phyloP scores from a whole-genome alignment of 2,329 filamentous ascomycete genomes.

The Penicillium sp. region DNA sequence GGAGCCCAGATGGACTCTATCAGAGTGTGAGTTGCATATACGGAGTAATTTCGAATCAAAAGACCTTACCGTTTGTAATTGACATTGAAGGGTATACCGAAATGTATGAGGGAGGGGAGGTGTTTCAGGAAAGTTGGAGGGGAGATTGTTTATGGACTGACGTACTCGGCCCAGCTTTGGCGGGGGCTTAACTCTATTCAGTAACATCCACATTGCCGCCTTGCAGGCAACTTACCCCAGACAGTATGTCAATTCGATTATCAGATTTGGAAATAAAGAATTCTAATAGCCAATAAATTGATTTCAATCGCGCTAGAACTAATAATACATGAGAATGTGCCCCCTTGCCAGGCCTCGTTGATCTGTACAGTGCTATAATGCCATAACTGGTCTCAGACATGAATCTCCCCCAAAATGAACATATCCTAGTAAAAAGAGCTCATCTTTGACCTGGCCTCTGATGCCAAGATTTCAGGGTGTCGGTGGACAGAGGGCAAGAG shows the following conservation, averaged over 20 bases:
- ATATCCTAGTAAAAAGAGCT: slow-evolving; percentile 18
- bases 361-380: slow-evolving; percentile 18
- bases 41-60: background rate
- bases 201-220: background rate
- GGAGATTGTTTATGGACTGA: slow-evolving; percentile 23
- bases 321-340: slow-evolving; percentile 23
- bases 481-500: slow-evolving; percentile 87
- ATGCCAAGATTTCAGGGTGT: slow-evolving; percentile 76
- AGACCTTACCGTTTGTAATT: slow-evolving; percentile 44
- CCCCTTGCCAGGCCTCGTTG: slow-evolving; percentile 6
- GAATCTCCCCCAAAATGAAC: background rate
- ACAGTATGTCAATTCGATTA: background rate
- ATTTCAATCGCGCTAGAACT: slow-evolving; percentile 18
- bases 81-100: slow-evolving; percentile 37
- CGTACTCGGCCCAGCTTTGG: slow-evolving; percentile 11
- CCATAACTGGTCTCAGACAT: background rate
- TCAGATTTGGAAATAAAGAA: background rate
- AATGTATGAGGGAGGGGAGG: slow-evolving; percentile 1
- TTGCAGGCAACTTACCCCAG: background rate
- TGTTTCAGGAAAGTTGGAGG: slow-evolving; percentile 3
- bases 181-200: background rate
- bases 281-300: background rate
- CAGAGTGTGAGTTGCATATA: slow-evolving; percentile 4
- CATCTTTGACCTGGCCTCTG: slow-evolving; percentile 31
- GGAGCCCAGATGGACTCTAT: slow-evolving; percentile 78